Base-by-base conservation (phyloP, 352 stramenopile species). In the Phytophthora foliorum region DNA sequence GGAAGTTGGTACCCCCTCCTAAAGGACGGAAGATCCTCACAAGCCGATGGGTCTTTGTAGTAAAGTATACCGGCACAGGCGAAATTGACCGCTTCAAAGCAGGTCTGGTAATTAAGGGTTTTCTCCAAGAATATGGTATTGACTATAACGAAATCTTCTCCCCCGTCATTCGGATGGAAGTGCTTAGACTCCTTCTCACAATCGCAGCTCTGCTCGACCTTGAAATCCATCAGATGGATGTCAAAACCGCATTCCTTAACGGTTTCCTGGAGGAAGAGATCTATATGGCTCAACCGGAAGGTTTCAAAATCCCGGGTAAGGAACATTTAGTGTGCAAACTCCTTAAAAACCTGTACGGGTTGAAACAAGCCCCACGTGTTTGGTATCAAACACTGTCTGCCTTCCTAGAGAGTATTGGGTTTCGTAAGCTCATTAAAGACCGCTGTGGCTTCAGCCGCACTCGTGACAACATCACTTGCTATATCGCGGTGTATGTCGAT, bases 151-250 rank as follows among this genome's bases (percentile, higher is more conserved):
- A 56, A 8, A 42, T 27, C 3, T 52, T 56, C 22, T 57, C 29
- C 8, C 27, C 38, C 9, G 24, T 53, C 34, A 45, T 62, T 3
- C 32, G 39, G n/a, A 52, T 52, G 50, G 50, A 57, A n/a, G 50
- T 57, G 31, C 10, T 46, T 19, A 21, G 50, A 24, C 50, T 48
- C 0, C 19, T 57, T 10, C 51, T 57, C 8, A 38, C 51, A 29
- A 46, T 48, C 1, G 34, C 19, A 46, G 51, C 29, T 2, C 13
- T 62, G 27, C 27, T 62, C 42, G 56, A 79, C 36, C 67, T 57
- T 19, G 57, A 72, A 29, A 52, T 72, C 10, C 51, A 72, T n/a
- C 66, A 78, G 36, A 72, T 72, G 42, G 71, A 78, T 73, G 50
- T 75, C 6, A 69, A 73, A 17, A 79, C 61, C 3, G 65, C 65